Conservation (phyloP, 2,329 filamentous ascomycete species). For the Exophiala alcalophila region DNA sequence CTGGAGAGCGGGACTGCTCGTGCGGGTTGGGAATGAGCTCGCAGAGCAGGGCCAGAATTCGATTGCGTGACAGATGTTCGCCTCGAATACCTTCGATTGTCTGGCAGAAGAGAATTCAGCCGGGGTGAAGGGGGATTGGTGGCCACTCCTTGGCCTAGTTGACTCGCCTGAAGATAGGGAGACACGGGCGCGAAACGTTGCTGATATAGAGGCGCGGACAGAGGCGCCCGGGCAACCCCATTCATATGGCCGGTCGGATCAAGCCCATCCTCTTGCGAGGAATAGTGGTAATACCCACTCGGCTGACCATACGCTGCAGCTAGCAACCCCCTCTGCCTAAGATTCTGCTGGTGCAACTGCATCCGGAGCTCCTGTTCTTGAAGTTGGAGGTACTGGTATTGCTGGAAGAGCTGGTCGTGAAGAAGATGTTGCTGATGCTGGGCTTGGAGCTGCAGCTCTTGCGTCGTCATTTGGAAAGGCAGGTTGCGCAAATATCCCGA, state of each 20-base stretch:
- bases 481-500: constrained; percentile 39
- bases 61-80: constrained; percentile 45
- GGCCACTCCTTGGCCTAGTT: constrained; percentile 37
- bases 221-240: constrained; percentile 25
- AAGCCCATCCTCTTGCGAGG: constrained; percentile 30
- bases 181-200: constrained; percentile 28
- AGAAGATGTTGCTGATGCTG: constrained; percentile 48
- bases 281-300: constrained; percentile 39
- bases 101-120: constrained; percentile 39
- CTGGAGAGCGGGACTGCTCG: constrained; percentile 39
- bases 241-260: constrained; percentile 22
- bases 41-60: constrained; percentile 41
- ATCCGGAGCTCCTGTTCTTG: constrained; percentile 50
- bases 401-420: constrained; percentile 49
- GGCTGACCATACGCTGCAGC: constrained; percentile 25
- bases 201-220: constrained; percentile 32
- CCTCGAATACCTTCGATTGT: constrained; percentile 45
- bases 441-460: constrained; percentile 40
- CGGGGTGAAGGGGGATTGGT: constrained; percentile 50
- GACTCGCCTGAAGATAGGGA: constrained; percentile 20
- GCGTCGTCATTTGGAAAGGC: constrained; percentile 37
- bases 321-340: constrained; percentile 31
- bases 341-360: constrained; percentile 46
- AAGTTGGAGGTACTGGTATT: constrained; percentile 50
- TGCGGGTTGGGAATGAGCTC: constrained; percentile 53